Conservation (phyloP, 257 asterid genomes). For the Salvia hispanica region DNA sequence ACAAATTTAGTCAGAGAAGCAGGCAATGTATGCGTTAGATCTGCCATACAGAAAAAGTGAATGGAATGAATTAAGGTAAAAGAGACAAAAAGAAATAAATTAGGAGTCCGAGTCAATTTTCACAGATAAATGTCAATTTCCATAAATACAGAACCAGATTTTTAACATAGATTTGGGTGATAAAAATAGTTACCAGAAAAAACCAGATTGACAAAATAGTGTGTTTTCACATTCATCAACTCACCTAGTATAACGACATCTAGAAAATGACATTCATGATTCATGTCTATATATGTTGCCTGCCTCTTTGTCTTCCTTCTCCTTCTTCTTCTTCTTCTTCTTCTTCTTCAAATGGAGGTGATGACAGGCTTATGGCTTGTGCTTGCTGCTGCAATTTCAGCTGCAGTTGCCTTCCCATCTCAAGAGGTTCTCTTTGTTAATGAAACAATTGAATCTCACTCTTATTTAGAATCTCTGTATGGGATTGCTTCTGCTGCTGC, state of each 20-base stretch:
- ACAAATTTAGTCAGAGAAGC: no score
- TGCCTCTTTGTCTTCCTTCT: neutral
- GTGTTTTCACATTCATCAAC: neutral
- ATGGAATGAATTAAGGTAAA: neutral
- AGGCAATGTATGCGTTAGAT: neutral
- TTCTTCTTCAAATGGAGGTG: slow-evolving; percentile 8
- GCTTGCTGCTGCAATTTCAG: slow-evolving; percentile 35
- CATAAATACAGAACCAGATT: neutral
- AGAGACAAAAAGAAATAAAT: neutral
- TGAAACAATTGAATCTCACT: slow-evolving; percentile 31
- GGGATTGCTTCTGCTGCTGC: slow-evolving; percentile 45
- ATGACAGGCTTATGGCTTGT: slow-evolving; percentile 29
- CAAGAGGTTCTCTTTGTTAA: no score
- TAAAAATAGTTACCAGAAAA: neutral
- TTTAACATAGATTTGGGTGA: slow-evolving; percentile 13
- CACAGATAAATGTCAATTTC: no score
- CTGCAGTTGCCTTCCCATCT: slow-evolving; percentile 39
- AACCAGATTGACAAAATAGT: slow-evolving; percentile 12
- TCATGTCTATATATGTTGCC: neutral
- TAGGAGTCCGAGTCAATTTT: neutral
- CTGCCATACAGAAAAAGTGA: neutral
- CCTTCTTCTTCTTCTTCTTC: neutral
- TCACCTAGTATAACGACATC: no score
- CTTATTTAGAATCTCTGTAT: slow-evolving; percentile 48
- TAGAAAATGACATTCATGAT: neutral